Evolutionary conservation across 2,329 filamentous ascomycete species (phyloP).

Genomic region (Paecilomyces niveus): DNA sequence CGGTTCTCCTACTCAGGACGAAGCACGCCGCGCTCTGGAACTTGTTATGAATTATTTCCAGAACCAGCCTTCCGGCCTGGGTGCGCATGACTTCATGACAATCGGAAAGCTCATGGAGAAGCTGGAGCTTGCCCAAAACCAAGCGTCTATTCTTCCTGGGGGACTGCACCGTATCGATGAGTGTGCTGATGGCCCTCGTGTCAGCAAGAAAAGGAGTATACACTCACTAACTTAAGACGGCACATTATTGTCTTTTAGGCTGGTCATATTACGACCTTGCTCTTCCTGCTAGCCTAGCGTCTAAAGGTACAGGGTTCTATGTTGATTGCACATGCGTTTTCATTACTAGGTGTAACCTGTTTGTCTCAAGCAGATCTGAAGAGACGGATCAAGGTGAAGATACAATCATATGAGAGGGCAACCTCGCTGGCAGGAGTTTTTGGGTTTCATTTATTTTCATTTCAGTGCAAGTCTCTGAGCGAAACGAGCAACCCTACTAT

Average conservation of each 20-base stretch:
- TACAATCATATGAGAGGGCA: slow-evolving; percentile 1
- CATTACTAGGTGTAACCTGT: slow-evolving; percentile 3
- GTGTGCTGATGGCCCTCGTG: slow-evolving; percentile 31
- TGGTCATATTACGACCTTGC: slow-evolving; percentile 3
- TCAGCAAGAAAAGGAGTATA: slow-evolving; percentile 42
- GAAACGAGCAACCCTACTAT: background rate
- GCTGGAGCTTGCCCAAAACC: slow-evolving; percentile 59
- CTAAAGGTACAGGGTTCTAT: slow-evolving; percentile 1
- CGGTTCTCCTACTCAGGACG: slow-evolving; percentile 70
- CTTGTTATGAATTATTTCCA: slow-evolving; percentile 77
- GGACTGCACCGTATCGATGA: slow-evolving; percentile 39
- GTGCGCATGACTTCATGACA: slow-evolving; percentile 71
- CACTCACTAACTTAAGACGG: slow-evolving; percentile 29
- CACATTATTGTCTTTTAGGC: slow-evolving; percentile 8
- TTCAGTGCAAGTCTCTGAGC: background rate
- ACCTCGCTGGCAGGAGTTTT: background rate
- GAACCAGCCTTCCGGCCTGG: slow-evolving; percentile 59
- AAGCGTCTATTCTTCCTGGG: slow-evolving; percentile 31
- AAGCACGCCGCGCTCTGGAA: slow-evolving; percentile 74
- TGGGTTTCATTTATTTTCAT: background rate
- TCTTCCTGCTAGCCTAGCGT: background rate
- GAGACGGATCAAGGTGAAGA: slow-evolving; percentile 2
- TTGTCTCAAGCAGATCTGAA: slow-evolving; percentile 5
- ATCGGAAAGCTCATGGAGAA: slow-evolving; percentile 82
- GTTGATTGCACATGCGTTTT: slow-evolving; percentile 8